Conservation (phyloP, 306 rosid species). For the Vigna radiata region DNA sequence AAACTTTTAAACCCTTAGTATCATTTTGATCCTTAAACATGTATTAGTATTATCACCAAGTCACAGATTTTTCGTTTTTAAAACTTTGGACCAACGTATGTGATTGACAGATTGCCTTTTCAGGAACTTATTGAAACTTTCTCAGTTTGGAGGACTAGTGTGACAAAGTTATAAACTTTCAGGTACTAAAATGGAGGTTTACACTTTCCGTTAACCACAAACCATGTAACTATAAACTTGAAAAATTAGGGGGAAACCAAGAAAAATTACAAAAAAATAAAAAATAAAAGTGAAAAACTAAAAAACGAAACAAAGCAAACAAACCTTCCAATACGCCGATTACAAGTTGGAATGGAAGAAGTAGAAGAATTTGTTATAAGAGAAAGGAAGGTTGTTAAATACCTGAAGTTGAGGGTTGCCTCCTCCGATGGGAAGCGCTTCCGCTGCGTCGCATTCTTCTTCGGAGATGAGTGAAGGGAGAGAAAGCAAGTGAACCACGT, state of each 20-base stretch:
- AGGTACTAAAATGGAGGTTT: background rate
- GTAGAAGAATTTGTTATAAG: background rate
- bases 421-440: constrained; percentile 44
- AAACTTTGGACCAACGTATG: background rate
- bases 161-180: background rate
- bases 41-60: background rate
- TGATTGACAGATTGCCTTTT: background rate
- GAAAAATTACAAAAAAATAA: background rate
- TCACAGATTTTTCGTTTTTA: background rate
- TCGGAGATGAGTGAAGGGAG: background rate
- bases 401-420: constrained; percentile 12
- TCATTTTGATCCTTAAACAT: background rate
- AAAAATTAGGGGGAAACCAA: background rate
- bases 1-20: background rate
- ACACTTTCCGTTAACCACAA: background rate
- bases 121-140: background rate
- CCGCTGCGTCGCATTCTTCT: constrained; percentile 47
- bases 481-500: constrained; percentile 3
- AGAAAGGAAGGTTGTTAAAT: background rate
- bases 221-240: background rate
- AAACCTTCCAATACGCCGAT: background rate
- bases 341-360: too few relatives aligned
- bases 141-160: background rate
- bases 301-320: background rate
- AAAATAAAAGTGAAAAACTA: background rate